phyloP scores from a whole-genome alignment of 495 filamentous ascomycete genomes.

The Platismatia glauca region DNA sequence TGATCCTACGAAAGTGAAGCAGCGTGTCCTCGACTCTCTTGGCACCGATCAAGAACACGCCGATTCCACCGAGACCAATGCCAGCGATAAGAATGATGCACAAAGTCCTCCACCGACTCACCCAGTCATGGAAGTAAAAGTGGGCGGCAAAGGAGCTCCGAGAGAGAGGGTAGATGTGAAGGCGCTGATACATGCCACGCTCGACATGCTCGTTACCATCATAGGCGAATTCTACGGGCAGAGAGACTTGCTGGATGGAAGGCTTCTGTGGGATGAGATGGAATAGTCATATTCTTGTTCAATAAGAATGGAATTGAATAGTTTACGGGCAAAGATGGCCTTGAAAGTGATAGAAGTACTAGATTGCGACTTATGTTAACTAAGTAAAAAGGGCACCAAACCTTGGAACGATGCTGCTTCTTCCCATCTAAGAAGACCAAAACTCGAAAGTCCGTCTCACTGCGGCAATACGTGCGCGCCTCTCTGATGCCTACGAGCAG shows the following conservation, averaged over 20 bases:
- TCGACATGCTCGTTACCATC: conserved; percentile 89
- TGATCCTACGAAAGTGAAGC: neutral
- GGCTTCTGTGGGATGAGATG: conserved; percentile 42
- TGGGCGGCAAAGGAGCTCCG: neutral
- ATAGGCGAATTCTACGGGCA: conserved; percentile 89
- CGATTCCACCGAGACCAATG: neutral
- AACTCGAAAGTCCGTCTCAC: neutral
- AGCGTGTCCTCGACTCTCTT: neutral
- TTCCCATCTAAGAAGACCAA: too few species aligned
- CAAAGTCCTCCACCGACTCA: neutral
- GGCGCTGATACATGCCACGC: conserved; percentile 35
- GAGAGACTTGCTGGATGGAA: conserved; percentile 68
- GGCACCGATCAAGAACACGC: neutral
- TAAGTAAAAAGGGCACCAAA: too few species aligned
- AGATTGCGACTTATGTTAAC: too few species aligned
- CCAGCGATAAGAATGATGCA: conserved; percentile 8
- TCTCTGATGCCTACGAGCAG: neutral
- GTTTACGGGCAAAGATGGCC: neutral
- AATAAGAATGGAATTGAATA: neutral
- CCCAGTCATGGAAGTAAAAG: neutral
- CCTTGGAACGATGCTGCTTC: too few species aligned
- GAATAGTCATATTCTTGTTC: neutral
- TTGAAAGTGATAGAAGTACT: neutral
- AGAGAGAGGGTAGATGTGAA: neutral
- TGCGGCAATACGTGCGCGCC: neutral